Percentiles rank a stretch among this genome's conserved stretches.
phyloP scores from a whole-genome alignment of 768 basidiomycete genomes.

The Cystofilobasidium ferigula region DNA sequence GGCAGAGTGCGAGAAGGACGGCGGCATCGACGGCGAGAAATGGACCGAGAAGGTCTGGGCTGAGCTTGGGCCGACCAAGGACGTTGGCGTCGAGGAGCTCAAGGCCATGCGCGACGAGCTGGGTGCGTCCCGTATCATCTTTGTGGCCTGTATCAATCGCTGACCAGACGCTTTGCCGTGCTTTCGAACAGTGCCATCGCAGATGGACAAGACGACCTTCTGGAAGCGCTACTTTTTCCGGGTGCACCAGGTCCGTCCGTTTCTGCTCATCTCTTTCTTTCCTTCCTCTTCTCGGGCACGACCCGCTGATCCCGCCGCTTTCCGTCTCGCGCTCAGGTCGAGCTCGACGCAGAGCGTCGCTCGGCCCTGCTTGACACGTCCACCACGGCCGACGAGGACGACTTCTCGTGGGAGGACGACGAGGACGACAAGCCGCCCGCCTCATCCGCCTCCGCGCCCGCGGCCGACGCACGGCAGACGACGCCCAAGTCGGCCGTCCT shows the following conservation, averaged over 20 bases:
- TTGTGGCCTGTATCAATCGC: not conserved
- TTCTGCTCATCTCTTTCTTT: constrained; percentile 1
- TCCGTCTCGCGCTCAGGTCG: constrained; percentile 8
- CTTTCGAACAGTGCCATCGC: constrained; percentile 50
- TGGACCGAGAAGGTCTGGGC: constrained; percentile 50
- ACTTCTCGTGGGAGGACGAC: constrained; percentile 85
- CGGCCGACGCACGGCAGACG: no score
- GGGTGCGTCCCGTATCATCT: constrained; percentile 43
- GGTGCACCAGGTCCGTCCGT: constrained; percentile 53
- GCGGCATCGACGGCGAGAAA: constrained; percentile 49
- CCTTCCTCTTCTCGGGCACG: not conserved
- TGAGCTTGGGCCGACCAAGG: constrained; percentile 43
- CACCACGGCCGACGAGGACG: constrained; percentile 48
- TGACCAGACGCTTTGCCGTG: not conserved
- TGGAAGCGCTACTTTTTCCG: constrained; percentile 90
- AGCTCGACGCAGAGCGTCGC: constrained; percentile 22
- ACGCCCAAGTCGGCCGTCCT: constrained; percentile 5
- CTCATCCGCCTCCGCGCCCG: not conserved
- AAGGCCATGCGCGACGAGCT: constrained; percentile 48
- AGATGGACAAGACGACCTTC: constrained; percentile 55
- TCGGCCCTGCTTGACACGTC: constrained; percentile 32
- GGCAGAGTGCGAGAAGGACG: constrained; percentile 37
- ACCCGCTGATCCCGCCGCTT: not conserved
- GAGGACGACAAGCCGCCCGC: constrained; percentile 43
- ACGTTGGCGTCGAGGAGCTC: constrained; percentile 46